phyloP scores from a whole-genome alignment of 2,329 filamentous ascomycete genomes.

The Dactylellina cionopaga region DNA sequence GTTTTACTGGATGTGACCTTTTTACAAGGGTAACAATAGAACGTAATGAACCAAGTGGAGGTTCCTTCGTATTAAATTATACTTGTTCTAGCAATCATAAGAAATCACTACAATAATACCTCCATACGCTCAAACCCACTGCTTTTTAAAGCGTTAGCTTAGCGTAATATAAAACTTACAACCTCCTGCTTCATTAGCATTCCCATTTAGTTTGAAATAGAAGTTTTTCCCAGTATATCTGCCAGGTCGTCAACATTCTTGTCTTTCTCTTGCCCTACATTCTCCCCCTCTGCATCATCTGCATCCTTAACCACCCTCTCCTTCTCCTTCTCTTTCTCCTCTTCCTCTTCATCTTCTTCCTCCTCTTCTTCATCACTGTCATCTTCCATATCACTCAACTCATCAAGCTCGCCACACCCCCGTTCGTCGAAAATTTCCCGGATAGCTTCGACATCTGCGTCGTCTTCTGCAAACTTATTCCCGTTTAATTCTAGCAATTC shows the following conservation, averaged over 20 bases:
- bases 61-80: no score
- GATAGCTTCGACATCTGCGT: conserved; percentile 78
- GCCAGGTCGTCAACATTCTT: conserved; percentile 55
- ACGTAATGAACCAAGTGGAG: no score
- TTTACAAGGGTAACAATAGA: no score
- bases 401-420: conserved; percentile 79
- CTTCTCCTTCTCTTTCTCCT: conserved; percentile 70
- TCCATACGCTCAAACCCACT: no score
- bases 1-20: no score
- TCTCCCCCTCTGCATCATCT: conserved; percentile 77
- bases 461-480: conserved; percentile 91
- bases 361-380: conserved; percentile 74
- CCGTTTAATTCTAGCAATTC: conserved; percentile 93
- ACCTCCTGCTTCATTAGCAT: no score
- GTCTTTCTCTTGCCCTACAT: conserved; percentile 73
- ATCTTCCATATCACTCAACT: conserved; percentile 85
- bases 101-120: no score
- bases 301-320: conserved; percentile 77
- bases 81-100: no score
- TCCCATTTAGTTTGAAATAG: conserved; percentile 52
- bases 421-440: conserved; percentile 78
- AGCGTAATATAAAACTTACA: no score
- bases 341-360: conserved; percentile 75
- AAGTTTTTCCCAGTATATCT: conserved; percentile 54
- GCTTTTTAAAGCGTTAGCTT: no score